Conservation (phyloP, 2,329 filamentous ascomycete species). For the Pyrenophora seminiperda region DNA sequence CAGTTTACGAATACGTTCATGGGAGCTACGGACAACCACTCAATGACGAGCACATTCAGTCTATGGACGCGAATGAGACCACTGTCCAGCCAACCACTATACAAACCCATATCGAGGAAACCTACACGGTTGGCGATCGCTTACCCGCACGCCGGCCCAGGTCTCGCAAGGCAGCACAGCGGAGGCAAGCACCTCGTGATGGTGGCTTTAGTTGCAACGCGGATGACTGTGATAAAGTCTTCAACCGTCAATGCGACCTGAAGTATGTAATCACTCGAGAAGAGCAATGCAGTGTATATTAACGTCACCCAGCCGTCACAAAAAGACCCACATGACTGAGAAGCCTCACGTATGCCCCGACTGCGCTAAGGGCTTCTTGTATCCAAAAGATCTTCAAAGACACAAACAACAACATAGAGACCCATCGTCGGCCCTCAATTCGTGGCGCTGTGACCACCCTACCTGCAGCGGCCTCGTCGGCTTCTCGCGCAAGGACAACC, state of each 20-base stretch:
- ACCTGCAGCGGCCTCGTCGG: constrained; percentile 37
- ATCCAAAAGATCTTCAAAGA: constrained; percentile 43
- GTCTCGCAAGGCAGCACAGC: constrained; percentile 16
- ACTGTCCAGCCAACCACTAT: constrained; percentile 34
- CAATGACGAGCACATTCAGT: constrained; percentile 16
- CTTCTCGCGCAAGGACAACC: constrained; percentile 45
- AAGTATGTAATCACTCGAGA: constrained; percentile 33
- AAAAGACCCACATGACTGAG: constrained; percentile 38
- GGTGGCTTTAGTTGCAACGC: constrained; percentile 34
- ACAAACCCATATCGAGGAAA: constrained; percentile 33
- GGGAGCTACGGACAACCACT: constrained; percentile 7
- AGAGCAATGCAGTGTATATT: constrained; percentile 10
- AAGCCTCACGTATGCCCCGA: constrained; percentile 39
- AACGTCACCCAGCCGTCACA: constrained; percentile 36
- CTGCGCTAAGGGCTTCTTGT: constrained; percentile 43
- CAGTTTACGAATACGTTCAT: constrained; percentile 11
- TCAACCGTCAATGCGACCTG: constrained; percentile 42
- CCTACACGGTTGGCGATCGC: constrained; percentile 40
- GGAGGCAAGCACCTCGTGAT: constrained; percentile 33
- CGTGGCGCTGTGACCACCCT: constrained; percentile 29
- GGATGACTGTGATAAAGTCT: constrained; percentile 31
- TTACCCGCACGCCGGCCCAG: constrained; percentile 5
- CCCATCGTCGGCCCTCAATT: constrained; percentile 16
- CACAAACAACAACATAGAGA: constrained; percentile 37
- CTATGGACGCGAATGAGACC: constrained; percentile 36